phyloP scores from a whole-genome alignment of 2,329 filamentous ascomycete genomes.

The Rhexocercosporidium sp. region DNA sequence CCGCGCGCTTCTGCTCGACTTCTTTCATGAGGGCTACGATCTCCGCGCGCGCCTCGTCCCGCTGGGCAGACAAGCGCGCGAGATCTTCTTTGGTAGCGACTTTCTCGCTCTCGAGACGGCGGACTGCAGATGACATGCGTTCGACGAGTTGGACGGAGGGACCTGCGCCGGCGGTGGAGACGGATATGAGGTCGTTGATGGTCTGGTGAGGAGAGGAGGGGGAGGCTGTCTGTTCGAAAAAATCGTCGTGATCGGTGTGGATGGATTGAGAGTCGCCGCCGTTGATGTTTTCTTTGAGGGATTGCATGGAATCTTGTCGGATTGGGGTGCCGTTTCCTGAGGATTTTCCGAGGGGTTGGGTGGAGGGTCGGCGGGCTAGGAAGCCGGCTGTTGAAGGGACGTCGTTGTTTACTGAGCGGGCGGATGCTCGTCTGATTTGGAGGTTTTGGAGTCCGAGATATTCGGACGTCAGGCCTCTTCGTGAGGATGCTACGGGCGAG shows the following conservation, averaged over 20 bases:
- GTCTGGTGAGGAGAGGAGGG: slow-evolving; percentile 69
- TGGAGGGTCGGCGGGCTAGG: slow-evolving; percentile 35
- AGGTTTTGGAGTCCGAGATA: slow-evolving; percentile 45
- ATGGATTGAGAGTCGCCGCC: slow-evolving; percentile 35
- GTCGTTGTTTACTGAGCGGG: slow-evolving; percentile 40
- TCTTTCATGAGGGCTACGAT: slow-evolving; percentile 92
- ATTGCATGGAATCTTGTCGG: slow-evolving; percentile 40
- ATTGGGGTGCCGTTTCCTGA: slow-evolving; percentile 40
- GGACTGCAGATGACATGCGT: slow-evolving; percentile 91
- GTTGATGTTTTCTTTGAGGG: slow-evolving; percentile 26
- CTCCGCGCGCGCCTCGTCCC: slow-evolving; percentile 89
- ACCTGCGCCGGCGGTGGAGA: slow-evolving; percentile 87
- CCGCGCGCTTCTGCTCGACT: slow-evolving; percentile 70
- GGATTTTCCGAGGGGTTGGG: slow-evolving; percentile 31
- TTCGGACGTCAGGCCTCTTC: slow-evolving; percentile 42
- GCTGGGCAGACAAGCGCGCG: slow-evolving; percentile 76
- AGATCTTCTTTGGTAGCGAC: slow-evolving; percentile 88
- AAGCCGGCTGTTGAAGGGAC: slow-evolving; percentile 29
- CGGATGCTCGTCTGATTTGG: slow-evolving; percentile 38
- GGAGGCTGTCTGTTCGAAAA: slow-evolving; percentile 59
- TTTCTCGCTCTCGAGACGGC: slow-evolving; percentile 89
- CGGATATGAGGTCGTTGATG: slow-evolving; percentile 84
- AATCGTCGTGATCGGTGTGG: slow-evolving; percentile 47
- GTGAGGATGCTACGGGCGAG: slow-evolving; percentile 39
- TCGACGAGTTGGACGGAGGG: slow-evolving; percentile 95